Conservation (phyloP, 2,329 filamentous ascomycete species). For the Alternaria sp. region DNA sequence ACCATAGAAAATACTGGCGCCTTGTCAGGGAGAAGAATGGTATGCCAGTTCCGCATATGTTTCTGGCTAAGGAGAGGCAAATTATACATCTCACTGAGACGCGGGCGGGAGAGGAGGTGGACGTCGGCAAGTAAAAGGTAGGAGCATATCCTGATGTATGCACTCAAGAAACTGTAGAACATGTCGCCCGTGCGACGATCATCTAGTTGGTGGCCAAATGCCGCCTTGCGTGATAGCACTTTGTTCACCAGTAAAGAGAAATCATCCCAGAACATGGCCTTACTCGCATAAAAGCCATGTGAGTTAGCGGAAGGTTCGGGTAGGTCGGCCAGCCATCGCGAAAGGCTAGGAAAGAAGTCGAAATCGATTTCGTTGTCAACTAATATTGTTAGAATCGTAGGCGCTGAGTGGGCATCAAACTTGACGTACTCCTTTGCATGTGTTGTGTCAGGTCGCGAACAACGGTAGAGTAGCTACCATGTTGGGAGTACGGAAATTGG, state of each 20-base stretch:
- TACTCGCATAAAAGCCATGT: slow-evolving; percentile 38
- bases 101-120: slow-evolving; percentile 28
- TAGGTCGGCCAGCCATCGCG: slow-evolving; percentile 40
- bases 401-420: background rate
- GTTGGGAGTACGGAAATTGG: slow-evolving; percentile 41
- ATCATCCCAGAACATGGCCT: slow-evolving; percentile 48
- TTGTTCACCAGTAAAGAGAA: slow-evolving; percentile 40
- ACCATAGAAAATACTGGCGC: slow-evolving; percentile 36
- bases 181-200: slow-evolving; percentile 35
- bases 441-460: slow-evolving; percentile 36
- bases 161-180: slow-evolving; percentile 39
- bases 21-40: slow-evolving; percentile 38
- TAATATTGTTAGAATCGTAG: slow-evolving; percentile 27
- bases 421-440: slow-evolving; percentile 36
- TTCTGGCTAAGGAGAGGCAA: slow-evolving; percentile 37
- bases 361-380: slow-evolving; percentile 29
- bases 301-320: slow-evolving; percentile 34
- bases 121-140: slow-evolving; percentile 40
- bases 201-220: slow-evolving; percentile 42
- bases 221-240: slow-evolving; percentile 38
- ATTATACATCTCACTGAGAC: slow-evolving; percentile 26
- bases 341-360: slow-evolving; percentile 35
- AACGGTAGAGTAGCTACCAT: slow-evolving; percentile 28
- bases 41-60: slow-evolving; percentile 38
- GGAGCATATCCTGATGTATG: slow-evolving; percentile 41